These are phyloP conservation scores for Diplodia sapinea DNA, from an alignment of 2,329 filamentous ascomycete genomes.

Conservation along the genomic window DNA sequence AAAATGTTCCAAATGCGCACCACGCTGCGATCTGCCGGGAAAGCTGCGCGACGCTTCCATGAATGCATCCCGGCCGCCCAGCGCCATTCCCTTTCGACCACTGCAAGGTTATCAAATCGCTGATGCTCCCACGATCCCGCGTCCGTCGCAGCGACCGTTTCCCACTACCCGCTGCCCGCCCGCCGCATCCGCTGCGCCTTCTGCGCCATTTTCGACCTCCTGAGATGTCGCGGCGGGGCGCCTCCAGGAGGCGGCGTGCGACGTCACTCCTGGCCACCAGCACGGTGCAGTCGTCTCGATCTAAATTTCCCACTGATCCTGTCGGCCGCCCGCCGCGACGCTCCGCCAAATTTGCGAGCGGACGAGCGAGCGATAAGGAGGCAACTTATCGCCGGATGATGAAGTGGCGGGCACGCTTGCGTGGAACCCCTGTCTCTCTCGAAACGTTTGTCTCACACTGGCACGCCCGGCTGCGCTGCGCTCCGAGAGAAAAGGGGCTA, in stretches of 20 bases:
- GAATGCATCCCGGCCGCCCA: constrained; percentile 13
- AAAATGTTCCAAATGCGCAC: constrained; percentile 27
- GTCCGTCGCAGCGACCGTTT: constrained; percentile 8
- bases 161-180: constrained; percentile 11
- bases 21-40: constrained; percentile 23
- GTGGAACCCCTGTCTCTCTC: constrained; percentile 25
- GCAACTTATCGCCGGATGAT: constrained; percentile 30
- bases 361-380: constrained; percentile 25
- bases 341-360: constrained; percentile 19
- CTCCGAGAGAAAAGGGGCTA: constrained; percentile 27
- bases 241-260: constrained; percentile 23
- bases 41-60: constrained; percentile 22
- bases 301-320: constrained; percentile 17
- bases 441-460: constrained; percentile 31
- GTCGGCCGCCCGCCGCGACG: constrained; percentile 9
- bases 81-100: constrained; percentile 20
- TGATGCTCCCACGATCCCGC: neutral
- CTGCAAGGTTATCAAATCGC: constrained; percentile 11
- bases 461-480: constrained; percentile 10
- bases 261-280: constrained; percentile 27
- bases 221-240: constrained; percentile 27
- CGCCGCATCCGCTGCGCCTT: constrained; percentile 9
- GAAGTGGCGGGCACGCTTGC: constrained; percentile 29
- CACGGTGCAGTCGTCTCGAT: constrained; percentile 13
- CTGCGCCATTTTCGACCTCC: constrained; percentile 26